Base-by-base conservation (phyloP, 176 grass and related monocot genomes). In the Oryza punctata region DNA sequence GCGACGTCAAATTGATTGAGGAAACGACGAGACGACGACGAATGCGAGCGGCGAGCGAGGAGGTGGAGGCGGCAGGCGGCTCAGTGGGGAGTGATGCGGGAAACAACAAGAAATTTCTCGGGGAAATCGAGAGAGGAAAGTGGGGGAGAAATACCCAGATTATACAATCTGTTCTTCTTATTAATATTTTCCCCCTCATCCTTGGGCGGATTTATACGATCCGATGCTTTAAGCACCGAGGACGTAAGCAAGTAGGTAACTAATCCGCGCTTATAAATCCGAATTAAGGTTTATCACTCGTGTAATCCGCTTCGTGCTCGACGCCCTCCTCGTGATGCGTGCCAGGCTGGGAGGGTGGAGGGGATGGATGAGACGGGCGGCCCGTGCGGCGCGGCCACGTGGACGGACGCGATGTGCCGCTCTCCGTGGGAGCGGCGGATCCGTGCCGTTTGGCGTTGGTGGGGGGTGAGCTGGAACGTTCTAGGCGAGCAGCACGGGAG, bases 51-150 rank as follows among this genome's bases (percentile, higher is more conserved):
- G 40, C 50, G 50, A 65, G 70, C 26, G 61, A 50, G 47, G 70
- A 81, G 78, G 1, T 12, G 32, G 47, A 21, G 19, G 35, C 35
- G 35, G 35, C 35, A 14, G 76, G 69, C 63, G 46, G 85, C 89
- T 70, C 84, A 80, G 85, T 84, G 89, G 80, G 47, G 75, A 87
- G 76, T 76, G 80, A 87, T 91, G 85, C 80, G 10, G 44, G 84
- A 87, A 75, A 80, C 76, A 90, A 83, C 64, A 8, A 80, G 72
- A 84, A 76, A 13, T 3, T 10, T n/a, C 16, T 91, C 69, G 89
- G 89, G 33, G 30, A 79, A 91, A 80, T 71, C 89, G 89, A 80
- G 84, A 50, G 33, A 61, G 72, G 81, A 61, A 50, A 63, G 70
- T 3, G 8, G 15, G 4, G 45, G 63, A 6, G 1, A 45, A 57